Evolutionary conservation across 2,329 filamentous ascomycete species (phyloP).

Genomic region (Dactylellina cionopaga): DNA sequence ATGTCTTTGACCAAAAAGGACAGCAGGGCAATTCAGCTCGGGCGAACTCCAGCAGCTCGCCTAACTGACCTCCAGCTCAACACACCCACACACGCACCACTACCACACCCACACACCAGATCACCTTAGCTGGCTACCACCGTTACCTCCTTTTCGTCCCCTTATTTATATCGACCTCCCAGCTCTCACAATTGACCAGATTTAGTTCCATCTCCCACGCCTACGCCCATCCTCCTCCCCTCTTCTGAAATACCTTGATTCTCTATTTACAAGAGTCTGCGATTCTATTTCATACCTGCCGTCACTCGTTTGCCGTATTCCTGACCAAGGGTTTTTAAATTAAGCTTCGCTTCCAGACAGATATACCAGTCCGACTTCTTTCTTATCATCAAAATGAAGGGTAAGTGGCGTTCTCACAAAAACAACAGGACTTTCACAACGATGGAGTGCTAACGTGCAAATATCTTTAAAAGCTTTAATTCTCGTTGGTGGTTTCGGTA

Average conservation of each 20-base stretch:
- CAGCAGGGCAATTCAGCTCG: slow-evolving; percentile 46
- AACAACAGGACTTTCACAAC: no score
- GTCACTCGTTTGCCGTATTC: slow-evolving; percentile 35
- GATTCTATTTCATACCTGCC: slow-evolving; percentile 6
- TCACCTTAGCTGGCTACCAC: background rate
- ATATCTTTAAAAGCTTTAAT: slow-evolving; percentile 76
- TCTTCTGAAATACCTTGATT: background rate
- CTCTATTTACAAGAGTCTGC: slow-evolving; percentile 5
- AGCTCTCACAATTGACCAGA: slow-evolving; percentile 5
- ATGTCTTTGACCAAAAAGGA: slow-evolving; percentile 35
- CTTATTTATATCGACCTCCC: slow-evolving; percentile 23
- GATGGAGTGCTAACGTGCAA: slow-evolving; percentile 13
- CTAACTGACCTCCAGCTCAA: slow-evolving; percentile 29
- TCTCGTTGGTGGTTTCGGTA: slow-evolving; percentile 99
- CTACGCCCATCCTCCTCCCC: no score
- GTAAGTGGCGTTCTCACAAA: slow-evolving; percentile 3
- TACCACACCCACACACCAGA: slow-evolving; percentile 1
- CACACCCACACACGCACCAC: slow-evolving; percentile 27
- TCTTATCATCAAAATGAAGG: slow-evolving; percentile 36
- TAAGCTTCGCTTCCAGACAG: slow-evolving; percentile 27
- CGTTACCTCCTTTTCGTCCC: slow-evolving; percentile 30
- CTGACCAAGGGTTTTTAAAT: slow-evolving; percentile 18
- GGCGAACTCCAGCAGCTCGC: slow-evolving; percentile 1
- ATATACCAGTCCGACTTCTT: slow-evolving; percentile 18
- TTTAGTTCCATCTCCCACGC: background rate